Evolutionary conservation across 2,329 filamentous ascomycete genomes (phyloP).

Genomic region (Cladorrhinum sp.): DNA sequence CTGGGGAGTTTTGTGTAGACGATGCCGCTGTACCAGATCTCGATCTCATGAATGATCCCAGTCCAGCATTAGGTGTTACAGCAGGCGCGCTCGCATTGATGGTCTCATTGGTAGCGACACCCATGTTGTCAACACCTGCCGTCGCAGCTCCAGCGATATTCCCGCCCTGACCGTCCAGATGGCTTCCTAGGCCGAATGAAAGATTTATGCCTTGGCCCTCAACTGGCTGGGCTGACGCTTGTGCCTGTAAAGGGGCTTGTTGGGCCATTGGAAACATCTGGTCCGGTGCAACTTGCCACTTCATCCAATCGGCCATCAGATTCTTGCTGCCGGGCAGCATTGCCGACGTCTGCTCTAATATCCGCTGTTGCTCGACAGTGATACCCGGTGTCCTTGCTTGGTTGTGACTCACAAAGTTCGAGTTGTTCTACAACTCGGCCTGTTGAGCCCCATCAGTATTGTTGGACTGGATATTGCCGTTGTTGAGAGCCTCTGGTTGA

Average conservation of each 20-base stretch:
- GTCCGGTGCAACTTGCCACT: neutral
- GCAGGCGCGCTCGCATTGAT: too few relatives aligned
- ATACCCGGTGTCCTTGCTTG: neutral
- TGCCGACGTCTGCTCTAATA: neutral
- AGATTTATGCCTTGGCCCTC: neutral
- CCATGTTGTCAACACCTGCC: neutral
- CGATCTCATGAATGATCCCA: neutral
- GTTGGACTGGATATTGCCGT: neutral
- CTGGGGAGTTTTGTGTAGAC: neutral
- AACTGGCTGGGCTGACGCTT: neutral
- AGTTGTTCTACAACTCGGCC: neutral
- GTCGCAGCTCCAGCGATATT: neutral
- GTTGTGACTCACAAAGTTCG: neutral
- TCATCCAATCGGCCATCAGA: neutral
- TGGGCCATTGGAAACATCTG: too few relatives aligned
- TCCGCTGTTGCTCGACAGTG: neutral
- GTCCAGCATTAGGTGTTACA: neutral
- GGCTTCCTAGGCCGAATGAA: neutral
- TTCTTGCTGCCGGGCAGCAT: neutral
- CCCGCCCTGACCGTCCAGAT: neutral
- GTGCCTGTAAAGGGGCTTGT: neutral
- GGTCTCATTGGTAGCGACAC: neutral
- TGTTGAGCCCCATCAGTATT: neutral
- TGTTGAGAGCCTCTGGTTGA: neutral
- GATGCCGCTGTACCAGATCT: neutral